Conservation (phyloP, 1,284 basidiomycete species). For the Omphalotus olearius region DNA sequence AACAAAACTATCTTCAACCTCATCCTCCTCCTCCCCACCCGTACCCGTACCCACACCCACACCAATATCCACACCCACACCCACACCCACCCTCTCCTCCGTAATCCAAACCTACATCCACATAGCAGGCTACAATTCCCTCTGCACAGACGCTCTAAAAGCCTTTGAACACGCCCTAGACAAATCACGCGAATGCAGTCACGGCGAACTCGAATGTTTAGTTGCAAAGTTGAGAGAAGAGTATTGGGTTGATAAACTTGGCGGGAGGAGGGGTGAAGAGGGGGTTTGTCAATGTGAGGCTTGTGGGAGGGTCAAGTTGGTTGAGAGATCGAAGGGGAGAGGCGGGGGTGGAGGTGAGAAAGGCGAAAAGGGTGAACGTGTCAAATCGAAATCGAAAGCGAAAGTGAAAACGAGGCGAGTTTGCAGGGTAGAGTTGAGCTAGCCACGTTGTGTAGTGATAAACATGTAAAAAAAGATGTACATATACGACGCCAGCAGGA, state of each 20-base stretch:
- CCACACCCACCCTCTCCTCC: slow-evolving; percentile 19
- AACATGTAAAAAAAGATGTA: no score
- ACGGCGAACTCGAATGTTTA: slow-evolving; percentile 6
- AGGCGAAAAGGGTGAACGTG: no score
- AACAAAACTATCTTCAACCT: slow-evolving; percentile 4
- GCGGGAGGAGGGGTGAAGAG: slow-evolving; percentile 16
- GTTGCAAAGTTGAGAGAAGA: slow-evolving; percentile 19
- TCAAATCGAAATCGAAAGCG: no score
- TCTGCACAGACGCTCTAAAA: slow-evolving; percentile 15
- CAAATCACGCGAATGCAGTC: slow-evolving; percentile 17
- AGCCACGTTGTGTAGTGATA: no score
- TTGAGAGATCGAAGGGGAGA: no score
- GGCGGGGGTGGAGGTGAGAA: no score
- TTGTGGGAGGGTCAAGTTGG: slow-evolving; percentile 17
- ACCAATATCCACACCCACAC: not conserved
- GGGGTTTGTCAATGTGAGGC: slow-evolving; percentile 16
- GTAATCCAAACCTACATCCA: slow-evolving; percentile 19
- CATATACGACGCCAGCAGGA: slow-evolving; percentile 12
- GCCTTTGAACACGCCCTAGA: slow-evolving; percentile 24
- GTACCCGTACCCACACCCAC: no score
- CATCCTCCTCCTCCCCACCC: slow-evolving; percentile 3
- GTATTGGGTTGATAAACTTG: slow-evolving; percentile 22
- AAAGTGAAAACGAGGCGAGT: no score
- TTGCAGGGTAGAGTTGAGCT: no score
- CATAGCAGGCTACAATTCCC: slow-evolving; percentile 19